Evolutionary conservation across 192 early-diverging fungal genomes (phyloP), one percentile per base, ranked within the genome.

Genomic region (Coemansia sp.): DNA sequence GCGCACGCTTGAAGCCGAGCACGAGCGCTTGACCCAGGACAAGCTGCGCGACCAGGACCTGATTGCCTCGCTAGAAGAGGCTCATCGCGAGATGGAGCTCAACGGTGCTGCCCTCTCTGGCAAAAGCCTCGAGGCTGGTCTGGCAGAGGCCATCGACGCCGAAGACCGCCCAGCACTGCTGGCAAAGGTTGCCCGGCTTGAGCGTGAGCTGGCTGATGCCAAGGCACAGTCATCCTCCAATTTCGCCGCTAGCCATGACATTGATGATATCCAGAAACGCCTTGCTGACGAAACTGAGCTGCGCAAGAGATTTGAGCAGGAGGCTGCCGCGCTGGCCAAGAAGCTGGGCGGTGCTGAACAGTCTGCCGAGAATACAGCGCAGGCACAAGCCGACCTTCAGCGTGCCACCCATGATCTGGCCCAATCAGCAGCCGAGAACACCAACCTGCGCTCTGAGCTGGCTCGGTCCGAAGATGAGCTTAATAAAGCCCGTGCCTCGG

Each of bases 61-160:
- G 38, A 94, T 95, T 50, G 79, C 86, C 50, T 60, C 83, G 0
- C 71, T 98, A 47, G 91, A 95, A 75, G 93, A 95, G 38, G 74
- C 85, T 41, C 70, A 96, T 10, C 85, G 84, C 35, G 94, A 98
- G 73, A 71, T 91, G 19, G 94, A 98, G 70, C 79, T 94, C 14
- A 65, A 68, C 14, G 70, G 82, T 48, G 75, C 68, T 12, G n/a
- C 78, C 41, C 67, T 61, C 39, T 64, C 76, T 5, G 69, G 69
- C 14, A 60, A 39, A 2, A 70, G 65, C 15, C 67, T 75, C 19
- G 66, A 62, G 50, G 57, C 50, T 1, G 73, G 78, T 51, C 57
- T 73, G 39, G 77, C 64, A 5, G 60, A 60, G 22, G 80, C 67
- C 3, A 55, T 77, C 51, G 72, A 61, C 21, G 76, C 72, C 11